A percentile compares a stretch with the other conserved stretches of the same genome.
Evolutionary conservation across 2,329 filamentous ascomycete species (phyloP).

Genomic region (Kalmusia sp.): DNA sequence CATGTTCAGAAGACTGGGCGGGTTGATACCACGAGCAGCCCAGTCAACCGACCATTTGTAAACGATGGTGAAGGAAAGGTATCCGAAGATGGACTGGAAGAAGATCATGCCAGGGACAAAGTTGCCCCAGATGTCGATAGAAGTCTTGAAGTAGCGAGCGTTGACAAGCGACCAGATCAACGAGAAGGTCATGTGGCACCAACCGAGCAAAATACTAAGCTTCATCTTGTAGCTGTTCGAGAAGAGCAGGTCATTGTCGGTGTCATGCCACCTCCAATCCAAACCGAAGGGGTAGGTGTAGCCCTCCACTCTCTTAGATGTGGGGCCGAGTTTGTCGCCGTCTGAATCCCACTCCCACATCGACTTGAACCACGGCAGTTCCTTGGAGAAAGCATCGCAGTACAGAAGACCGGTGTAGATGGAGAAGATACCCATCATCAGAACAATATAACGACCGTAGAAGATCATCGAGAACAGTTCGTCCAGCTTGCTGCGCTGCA

Average conservation of each 20-base stretch:
- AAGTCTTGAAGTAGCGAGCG: slow-evolving; percentile 90
- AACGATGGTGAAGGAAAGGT: slow-evolving; percentile 89
- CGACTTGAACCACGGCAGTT: slow-evolving; percentile 85
- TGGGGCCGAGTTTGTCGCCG: slow-evolving; percentile 62
- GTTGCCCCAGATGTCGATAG: slow-evolving; percentile 96
- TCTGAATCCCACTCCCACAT: slow-evolving; percentile 85
- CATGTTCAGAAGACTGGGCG: slow-evolving; percentile 96
- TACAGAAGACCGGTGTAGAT: slow-evolving; percentile 97
- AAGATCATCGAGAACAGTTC: slow-evolving; percentile 98
- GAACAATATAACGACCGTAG: slow-evolving; percentile 97
- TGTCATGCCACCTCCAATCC: slow-evolving; percentile 95
- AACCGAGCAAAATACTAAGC: slow-evolving; percentile 95
- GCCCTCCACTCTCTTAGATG: slow-evolving; percentile 67
- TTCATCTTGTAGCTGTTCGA: slow-evolving; percentile 99
- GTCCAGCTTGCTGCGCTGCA: slow-evolving; percentile 86
- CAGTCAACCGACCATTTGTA: slow-evolving; percentile 98
- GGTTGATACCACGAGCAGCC: slow-evolving; percentile 69
- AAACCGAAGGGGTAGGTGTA: slow-evolving; percentile 96
- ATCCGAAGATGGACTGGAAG: slow-evolving; percentile 98
- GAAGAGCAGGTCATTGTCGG: slow-evolving; percentile 94
- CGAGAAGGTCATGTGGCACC: slow-evolving; percentile 99
- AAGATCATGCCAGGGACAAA: slow-evolving; percentile 99
- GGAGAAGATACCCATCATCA: slow-evolving; percentile 97
- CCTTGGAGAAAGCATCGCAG: slow-evolving; percentile 96
- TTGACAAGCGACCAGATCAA: slow-evolving; percentile 93